phyloP scores from a whole-genome alignment of 2,329 filamentous ascomycete species.

The Xylaria sp. region DNA sequence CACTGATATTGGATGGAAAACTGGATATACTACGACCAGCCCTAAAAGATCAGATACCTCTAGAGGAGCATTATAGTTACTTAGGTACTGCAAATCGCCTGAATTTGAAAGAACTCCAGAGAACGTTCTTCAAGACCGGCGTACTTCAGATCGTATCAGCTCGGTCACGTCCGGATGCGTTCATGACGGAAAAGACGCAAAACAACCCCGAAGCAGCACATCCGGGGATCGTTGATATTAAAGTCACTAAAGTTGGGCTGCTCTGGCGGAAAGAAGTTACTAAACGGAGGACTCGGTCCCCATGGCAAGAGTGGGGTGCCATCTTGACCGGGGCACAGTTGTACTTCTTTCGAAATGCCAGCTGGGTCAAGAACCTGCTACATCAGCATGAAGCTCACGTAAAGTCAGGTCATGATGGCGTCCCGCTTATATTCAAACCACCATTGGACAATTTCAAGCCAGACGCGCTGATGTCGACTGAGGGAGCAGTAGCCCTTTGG shows the following conservation, averaged over 20 bases:
- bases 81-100: slow-evolving; percentile 78
- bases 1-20: slow-evolving; percentile 89
- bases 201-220: slow-evolving; percentile 87
- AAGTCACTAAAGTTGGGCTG: slow-evolving; percentile 93
- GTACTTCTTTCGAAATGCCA: slow-evolving; percentile 93
- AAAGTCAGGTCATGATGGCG: slow-evolving; percentile 78
- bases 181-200: slow-evolving; percentile 87
- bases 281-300: slow-evolving; percentile 92
- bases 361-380: slow-evolving; percentile 92
- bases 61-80: slow-evolving; percentile 93
- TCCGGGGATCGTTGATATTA: slow-evolving; percentile 95
- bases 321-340: slow-evolving; percentile 96
- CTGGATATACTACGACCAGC: slow-evolving; percentile 84
- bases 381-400: slow-evolving; percentile 86
- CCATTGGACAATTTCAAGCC: slow-evolving; percentile 93
- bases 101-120: slow-evolving; percentile 84
- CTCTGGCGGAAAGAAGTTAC: slow-evolving; percentile 95
- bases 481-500: slow-evolving; percentile 87
- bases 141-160: slow-evolving; percentile 95
- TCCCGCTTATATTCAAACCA: slow-evolving; percentile 88
- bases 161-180: slow-evolving; percentile 91
- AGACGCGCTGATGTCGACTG: slow-evolving; percentile 91
- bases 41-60: slow-evolving; percentile 88
- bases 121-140: slow-evolving; percentile 89
- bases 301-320: slow-evolving; percentile 99